Percentiles rank a stretch among this genome's conserved stretches.
Conservation (phyloP, 2,329 filamentous ascomycete species). For the Curvularia spicifera region DNA sequence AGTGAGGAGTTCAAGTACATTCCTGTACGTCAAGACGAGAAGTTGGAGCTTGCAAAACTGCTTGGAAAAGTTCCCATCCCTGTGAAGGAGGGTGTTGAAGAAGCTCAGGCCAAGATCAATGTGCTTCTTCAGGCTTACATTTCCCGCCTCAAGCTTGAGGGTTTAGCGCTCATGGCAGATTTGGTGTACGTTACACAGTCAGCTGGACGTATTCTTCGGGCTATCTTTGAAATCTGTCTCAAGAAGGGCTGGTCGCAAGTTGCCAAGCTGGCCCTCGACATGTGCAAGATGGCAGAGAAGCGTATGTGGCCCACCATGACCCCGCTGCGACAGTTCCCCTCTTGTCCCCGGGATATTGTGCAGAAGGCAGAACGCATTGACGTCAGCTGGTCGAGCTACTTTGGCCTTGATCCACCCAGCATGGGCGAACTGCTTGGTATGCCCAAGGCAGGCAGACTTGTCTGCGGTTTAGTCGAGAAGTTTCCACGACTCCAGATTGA, state of each 20-base stretch:
- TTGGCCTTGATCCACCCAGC: slow-evolving; percentile 92
- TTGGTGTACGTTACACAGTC: slow-evolving; percentile 99
- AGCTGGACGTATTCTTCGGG: slow-evolving; percentile 91
- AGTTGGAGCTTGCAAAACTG: slow-evolving; percentile 91
- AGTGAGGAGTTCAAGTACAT: slow-evolving; percentile 99
- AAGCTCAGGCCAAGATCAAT: slow-evolving; percentile 97
- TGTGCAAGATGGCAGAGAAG: slow-evolving; percentile 99
- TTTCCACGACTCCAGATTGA: slow-evolving; percentile 93
- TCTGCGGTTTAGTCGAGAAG: slow-evolving; percentile 86
- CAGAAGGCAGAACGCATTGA: slow-evolving; percentile 94
- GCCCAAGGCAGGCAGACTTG: slow-evolving; percentile 83
- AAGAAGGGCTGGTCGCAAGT: slow-evolving; percentile 97
- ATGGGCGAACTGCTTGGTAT: slow-evolving; percentile 95
- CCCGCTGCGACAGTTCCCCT: slow-evolving; percentile 82
- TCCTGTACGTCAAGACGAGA: slow-evolving; percentile 95
- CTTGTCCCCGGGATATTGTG: slow-evolving; percentile 83
- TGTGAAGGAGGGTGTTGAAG: slow-evolving; percentile 96
- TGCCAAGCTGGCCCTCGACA: slow-evolving; percentile 86
- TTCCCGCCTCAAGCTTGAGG: slow-evolving; percentile 90
- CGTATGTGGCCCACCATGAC: slow-evolving; percentile 99
- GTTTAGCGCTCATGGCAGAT: slow-evolving; percentile 94
- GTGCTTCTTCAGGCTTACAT: slow-evolving; percentile 97
- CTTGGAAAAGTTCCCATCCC: slow-evolving; percentile 90
- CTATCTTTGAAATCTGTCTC: slow-evolving; percentile 95
- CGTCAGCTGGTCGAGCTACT: slow-evolving; percentile 91